These are phyloP conservation scores for Neurospora africana DNA, from an alignment of 495 filamentous ascomycete genomes.

Conservation along the genomic window DNA sequence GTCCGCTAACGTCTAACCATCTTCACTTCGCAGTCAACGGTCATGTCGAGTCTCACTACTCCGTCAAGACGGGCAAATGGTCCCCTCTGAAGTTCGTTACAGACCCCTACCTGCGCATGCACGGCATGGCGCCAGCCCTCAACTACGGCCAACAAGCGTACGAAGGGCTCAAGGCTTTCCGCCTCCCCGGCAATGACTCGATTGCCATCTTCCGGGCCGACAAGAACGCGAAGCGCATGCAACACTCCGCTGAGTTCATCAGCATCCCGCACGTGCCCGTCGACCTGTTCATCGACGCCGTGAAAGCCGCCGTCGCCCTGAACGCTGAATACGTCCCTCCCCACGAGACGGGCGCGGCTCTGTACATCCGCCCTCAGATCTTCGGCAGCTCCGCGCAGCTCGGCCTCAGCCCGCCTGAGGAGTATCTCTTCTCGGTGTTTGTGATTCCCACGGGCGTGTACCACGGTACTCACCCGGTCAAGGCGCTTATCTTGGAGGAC, in stretches of 20 bases:
- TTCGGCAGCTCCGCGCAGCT: constrained; percentile 76
- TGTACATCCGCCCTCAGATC: constrained; percentile 83
- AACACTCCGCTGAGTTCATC: constrained; percentile 64
- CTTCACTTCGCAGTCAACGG: constrained; percentile 50
- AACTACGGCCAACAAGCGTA: constrained; percentile 94
- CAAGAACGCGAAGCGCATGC: constrained; percentile 72
- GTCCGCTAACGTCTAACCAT: not conserved
- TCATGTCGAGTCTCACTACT: constrained; percentile 67
- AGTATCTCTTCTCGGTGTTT: constrained; percentile 79
- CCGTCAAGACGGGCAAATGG: constrained; percentile 61
- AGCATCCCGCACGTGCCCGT: constrained; percentile 68
- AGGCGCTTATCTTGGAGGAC: constrained; percentile 65
- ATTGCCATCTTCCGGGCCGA: constrained; percentile 76
- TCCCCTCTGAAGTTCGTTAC: constrained; percentile 58
- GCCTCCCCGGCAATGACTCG: constrained; percentile 45
- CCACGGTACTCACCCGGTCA: constrained; percentile 72
- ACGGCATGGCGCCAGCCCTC: constrained; percentile 81
- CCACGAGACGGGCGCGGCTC: constrained; percentile 67
- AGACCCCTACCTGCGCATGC: constrained; percentile 70
- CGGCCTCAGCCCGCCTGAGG: constrained; percentile 71
- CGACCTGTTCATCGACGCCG: constrained; percentile 58
- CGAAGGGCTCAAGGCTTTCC: constrained; percentile 89
- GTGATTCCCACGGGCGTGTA: constrained; percentile 83
- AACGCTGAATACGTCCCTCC: constrained; percentile 88
- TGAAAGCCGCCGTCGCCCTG: constrained; percentile 66